A percentile compares a stretch with the other conserved stretches of the same genome.
Conservation (phyloP, 2,329 filamentous ascomycete genomes). For the Colletotrichum orbiculare region DNA sequence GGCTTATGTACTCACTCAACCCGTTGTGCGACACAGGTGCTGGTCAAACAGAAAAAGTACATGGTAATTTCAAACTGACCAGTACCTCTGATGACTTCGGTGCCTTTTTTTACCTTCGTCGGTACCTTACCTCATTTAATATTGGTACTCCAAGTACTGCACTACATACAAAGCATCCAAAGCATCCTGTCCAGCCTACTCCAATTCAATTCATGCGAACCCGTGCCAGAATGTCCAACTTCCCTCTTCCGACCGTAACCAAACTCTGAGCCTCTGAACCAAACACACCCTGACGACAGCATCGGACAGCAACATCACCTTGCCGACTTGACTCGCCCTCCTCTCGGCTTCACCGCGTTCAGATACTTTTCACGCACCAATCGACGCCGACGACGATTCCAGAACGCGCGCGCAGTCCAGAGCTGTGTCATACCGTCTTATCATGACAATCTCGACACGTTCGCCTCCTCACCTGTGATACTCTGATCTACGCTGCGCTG, state of each 20-base stretch:
- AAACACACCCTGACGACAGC: background rate
- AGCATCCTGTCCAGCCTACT: conserved; percentile 22
- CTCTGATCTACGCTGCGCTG: conserved; percentile 25
- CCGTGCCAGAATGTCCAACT: conserved; percentile 27
- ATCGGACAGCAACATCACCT: background rate
- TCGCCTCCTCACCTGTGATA: conserved; percentile 29
- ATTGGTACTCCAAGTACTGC: too few species aligned
- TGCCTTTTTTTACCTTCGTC: background rate
- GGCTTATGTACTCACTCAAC: conserved; percentile 13
- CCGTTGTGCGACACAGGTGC: too few species aligned
- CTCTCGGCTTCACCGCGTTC: background rate
- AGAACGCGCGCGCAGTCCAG: conserved; percentile 26
- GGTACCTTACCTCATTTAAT: background rate
- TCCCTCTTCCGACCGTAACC: conserved; percentile 15
- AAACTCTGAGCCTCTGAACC: conserved; percentile 4
- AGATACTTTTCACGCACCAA: background rate
- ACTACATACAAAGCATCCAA: conserved; percentile 22
- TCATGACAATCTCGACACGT: conserved; percentile 33
- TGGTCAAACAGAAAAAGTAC: too few species aligned
- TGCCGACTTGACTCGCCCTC: background rate
- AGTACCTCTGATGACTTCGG: too few species aligned
- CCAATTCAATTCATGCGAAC: conserved; percentile 34
- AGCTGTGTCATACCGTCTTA: conserved; percentile 28
- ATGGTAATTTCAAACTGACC: too few species aligned
- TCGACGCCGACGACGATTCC: background rate